These are phyloP conservation scores for Cryptococcus neoformans DNA, from an alignment of 1,284 basidiomycete species.

Conservation along the genomic window DNA sequence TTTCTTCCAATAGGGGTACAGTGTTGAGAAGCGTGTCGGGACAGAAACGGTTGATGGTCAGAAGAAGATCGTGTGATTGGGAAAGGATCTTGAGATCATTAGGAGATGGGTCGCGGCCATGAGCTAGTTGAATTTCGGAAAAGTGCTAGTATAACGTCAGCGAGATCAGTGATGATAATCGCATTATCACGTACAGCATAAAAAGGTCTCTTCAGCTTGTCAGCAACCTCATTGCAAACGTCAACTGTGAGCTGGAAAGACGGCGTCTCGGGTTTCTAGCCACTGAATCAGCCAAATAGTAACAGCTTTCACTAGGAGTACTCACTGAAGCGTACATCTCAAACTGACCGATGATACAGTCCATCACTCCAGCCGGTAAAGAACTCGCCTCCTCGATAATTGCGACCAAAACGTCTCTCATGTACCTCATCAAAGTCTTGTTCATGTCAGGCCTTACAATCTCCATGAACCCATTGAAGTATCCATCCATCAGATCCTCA, in stretches of 20 bases:
- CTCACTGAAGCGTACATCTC: slow-evolving; percentile 58
- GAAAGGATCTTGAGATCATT: slow-evolving; percentile 56
- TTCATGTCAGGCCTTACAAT: slow-evolving; percentile 70
- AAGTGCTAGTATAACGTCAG: slow-evolving; percentile 59
- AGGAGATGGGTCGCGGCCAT: slow-evolving; percentile 49
- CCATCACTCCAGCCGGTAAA: slow-evolving; percentile 73
- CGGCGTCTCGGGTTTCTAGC: slow-evolving; percentile 67
- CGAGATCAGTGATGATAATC: background rate
- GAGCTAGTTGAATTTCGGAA: slow-evolving; percentile 74
- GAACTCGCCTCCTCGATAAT: slow-evolving; percentile 80
- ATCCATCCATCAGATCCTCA: slow-evolving; percentile 78
- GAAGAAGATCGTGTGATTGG: slow-evolving; percentile 76
- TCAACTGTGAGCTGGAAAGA: slow-evolving; percentile 81
- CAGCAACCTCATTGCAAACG: slow-evolving; percentile 77
- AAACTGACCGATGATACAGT: slow-evolving; percentile 81
- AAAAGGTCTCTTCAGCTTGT: slow-evolving; percentile 85
- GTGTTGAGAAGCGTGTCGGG: slow-evolving; percentile 82
- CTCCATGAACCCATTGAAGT: slow-evolving; percentile 79
- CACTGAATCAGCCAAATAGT: background rate
- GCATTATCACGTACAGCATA: slow-evolving; percentile 55
- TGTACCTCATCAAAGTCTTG: slow-evolving; percentile 83
- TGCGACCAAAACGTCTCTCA: slow-evolving; percentile 84
- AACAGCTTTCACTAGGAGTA: background rate
- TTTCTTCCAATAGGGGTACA: slow-evolving; percentile 89
- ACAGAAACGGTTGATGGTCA: slow-evolving; percentile 74